Percentiles rank a stretch among this genome's conserved stretches.
Evolutionary conservation across 164 flowering plant species (phyloP).

Genomic region (Macadamia tetraphylla): DNA sequence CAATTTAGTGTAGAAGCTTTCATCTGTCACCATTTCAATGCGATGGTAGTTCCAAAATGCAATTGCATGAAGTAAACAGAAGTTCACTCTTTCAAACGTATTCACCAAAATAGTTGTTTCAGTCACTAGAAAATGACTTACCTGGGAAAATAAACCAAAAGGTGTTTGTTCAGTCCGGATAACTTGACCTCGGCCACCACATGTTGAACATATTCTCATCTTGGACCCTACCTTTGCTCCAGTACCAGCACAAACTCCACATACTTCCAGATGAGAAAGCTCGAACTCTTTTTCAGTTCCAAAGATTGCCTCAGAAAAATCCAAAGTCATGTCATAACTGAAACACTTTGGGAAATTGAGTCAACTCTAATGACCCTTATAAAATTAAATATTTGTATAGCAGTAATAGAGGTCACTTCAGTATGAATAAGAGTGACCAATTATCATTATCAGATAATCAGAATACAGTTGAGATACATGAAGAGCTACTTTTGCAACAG

Average conservation of each 20-base stretch:
- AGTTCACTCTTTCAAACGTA: background rate
- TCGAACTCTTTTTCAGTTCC: slow-evolving; percentile 91
- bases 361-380: slow-evolving; percentile 13
- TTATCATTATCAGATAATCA: background rate
- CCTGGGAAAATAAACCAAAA: slow-evolving; percentile 97
- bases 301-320: slow-evolving; percentile 86
- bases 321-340: slow-evolving; percentile 85
- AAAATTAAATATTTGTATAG: background rate
- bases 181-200: slow-evolving; percentile 99
- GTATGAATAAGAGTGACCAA: background rate
- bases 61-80: background rate
- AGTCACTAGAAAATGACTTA: slow-evolving; percentile 14
- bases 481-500: background rate
- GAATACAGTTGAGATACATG: background rate
- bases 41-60: background rate
- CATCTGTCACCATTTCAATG: too few species aligned
- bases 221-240: slow-evolving; percentile 89
- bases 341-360: slow-evolving; percentile 30
- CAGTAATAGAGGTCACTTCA: background rate
- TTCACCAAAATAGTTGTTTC: background rate
- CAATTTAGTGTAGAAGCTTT: too few species aligned
- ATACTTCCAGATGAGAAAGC: slow-evolving; percentile 88
- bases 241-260: slow-evolving; percentile 80
- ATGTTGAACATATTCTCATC: slow-evolving; percentile 90
- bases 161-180: slow-evolving; percentile 99